A percentile compares a stretch with the other conserved stretches of the same genome.
These are phyloP conservation scores for Byssochlamys sp. DNA, from an alignment of 2,329 filamentous ascomycete species.

Conservation along the genomic window DNA sequence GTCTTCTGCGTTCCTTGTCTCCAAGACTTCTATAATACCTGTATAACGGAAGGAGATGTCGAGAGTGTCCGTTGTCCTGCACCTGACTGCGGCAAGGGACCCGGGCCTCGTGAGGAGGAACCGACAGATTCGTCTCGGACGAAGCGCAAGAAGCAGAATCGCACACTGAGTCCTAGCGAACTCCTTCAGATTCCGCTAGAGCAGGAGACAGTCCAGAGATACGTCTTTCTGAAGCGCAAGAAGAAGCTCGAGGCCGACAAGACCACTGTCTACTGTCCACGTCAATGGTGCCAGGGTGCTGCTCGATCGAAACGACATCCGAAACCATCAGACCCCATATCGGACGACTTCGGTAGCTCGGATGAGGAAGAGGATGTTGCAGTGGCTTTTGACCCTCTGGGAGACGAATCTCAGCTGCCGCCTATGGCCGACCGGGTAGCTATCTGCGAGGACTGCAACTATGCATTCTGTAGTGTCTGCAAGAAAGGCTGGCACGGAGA, in stretches of 20 bases:
- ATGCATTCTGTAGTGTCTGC: conserved; percentile 76
- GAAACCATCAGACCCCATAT: conserved; percentile 58
- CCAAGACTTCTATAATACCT: conserved; percentile 78
- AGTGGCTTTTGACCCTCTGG: conserved; percentile 32
- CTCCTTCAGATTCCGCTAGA: conserved; percentile 66
- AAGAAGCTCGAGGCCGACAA: conserved; percentile 85
- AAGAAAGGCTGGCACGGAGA: conserved; percentile 87
- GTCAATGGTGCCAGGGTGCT: conserved; percentile 83
- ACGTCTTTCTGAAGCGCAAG: conserved; percentile 84
- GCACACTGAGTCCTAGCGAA: conserved; percentile 70
- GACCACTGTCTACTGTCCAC: conserved; percentile 82
- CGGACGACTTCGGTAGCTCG: conserved; percentile 40
- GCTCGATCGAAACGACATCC: conserved; percentile 65
- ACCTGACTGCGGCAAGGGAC: conserved; percentile 61
- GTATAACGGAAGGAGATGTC: conserved; percentile 77
- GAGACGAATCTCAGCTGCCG: conserved; percentile 33
- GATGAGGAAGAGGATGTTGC: conserved; percentile 44
- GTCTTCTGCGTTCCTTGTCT: conserved; percentile 87
- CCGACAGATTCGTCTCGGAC: conserved; percentile 14
- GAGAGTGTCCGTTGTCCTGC: conserved; percentile 68
- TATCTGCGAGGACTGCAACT: conserved; percentile 78
- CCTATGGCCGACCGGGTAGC: conserved; percentile 58
- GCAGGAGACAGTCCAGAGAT: conserved; percentile 67
- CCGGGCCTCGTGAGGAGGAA: conserved; percentile 6
- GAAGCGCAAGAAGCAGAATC: conserved; percentile 52